Percentiles rank a stretch among this genome's conserved stretches.
Conservation (phyloP, 75 land plant genomes). For the Cupressus sempervirens region DNA sequence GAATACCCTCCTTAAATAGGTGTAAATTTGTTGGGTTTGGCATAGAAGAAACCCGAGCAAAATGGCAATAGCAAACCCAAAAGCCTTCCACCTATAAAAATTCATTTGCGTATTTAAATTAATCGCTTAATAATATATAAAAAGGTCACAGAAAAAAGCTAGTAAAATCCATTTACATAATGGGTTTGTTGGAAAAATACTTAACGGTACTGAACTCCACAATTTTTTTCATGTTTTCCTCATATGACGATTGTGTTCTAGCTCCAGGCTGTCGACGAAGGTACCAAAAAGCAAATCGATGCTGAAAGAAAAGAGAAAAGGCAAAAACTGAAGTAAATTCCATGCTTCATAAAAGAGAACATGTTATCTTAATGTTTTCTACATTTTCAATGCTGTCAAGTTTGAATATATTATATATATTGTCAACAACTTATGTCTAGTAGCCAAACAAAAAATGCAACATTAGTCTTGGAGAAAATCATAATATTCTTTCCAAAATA, state of each 20-base stretch:
- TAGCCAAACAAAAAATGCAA: background rate
- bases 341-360: background rate
- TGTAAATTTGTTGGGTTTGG: constrained; percentile 94
- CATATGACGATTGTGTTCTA: constrained; percentile 82
- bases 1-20: constrained; percentile 97
- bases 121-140: background rate
- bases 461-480: background rate
- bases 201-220: constrained; percentile 92
- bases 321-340: background rate
- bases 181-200: constrained; percentile 5
- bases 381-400: background rate
- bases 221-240: constrained; percentile 94
- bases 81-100: constrained; percentile 79
- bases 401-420: background rate
- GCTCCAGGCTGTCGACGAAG: constrained; percentile 91
- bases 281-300: constrained; percentile 95
- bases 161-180: constrained; percentile 6
- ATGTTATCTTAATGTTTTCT: background rate
- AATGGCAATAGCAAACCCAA: constrained; percentile 96
- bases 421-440: background rate
- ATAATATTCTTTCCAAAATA: background rate
- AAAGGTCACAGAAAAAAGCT: background rate
- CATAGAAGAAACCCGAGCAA: constrained; percentile 77
- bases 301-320: constrained; percentile 35
- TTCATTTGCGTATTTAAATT: background rate